These are phyloP conservation scores for Tuctoria greenei DNA, from an alignment of 176 grass and related monocot species.

Conservation along the genomic window DNA sequence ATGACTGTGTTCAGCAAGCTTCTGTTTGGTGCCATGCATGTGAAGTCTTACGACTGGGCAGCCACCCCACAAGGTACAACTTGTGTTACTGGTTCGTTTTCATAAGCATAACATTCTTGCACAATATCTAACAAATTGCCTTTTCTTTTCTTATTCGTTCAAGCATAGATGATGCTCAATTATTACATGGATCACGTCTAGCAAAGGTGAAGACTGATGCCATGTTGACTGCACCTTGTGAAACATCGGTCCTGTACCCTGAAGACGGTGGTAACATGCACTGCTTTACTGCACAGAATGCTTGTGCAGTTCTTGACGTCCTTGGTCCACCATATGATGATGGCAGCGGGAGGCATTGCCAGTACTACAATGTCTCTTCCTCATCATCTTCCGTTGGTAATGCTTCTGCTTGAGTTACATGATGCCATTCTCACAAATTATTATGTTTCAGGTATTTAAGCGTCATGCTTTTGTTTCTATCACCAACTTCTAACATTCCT, in stretches of 20 bases:
- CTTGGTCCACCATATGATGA: slow-evolving; percentile 64
- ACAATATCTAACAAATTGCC: neutral
- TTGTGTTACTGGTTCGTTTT: slow-evolving; percentile 9
- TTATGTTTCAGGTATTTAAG: neutral
- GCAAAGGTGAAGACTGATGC: slow-evolving; percentile 60
- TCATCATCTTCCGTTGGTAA: slow-evolving; percentile 49
- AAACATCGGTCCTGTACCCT: slow-evolving; percentile 55
- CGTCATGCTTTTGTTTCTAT: slow-evolving; percentile 4
- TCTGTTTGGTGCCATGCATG: slow-evolving; percentile 61
- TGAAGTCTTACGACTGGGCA: slow-evolving; percentile 78
- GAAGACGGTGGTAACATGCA: slow-evolving; percentile 68
- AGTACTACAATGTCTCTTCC: slow-evolving; percentile 50
- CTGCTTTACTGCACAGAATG: slow-evolving; percentile 58
- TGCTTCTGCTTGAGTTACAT: neutral
- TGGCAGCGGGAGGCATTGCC: slow-evolving; percentile 52
- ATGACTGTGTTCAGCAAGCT: too few species aligned
- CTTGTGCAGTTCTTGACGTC: slow-evolving; percentile 72
- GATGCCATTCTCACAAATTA: neutral
- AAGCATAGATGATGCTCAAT: slow-evolving; percentile 26
- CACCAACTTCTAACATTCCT: neutral
- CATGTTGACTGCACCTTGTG: slow-evolving; percentile 57
- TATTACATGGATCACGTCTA: slow-evolving; percentile 41
- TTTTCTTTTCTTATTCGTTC: slow-evolving; percentile 13
- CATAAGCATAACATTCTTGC: neutral
- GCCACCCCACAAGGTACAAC: slow-evolving; percentile 18